Evolutionary conservation across 306 rosid species (phyloP).

Genomic region (Medicago truncatula): DNA sequence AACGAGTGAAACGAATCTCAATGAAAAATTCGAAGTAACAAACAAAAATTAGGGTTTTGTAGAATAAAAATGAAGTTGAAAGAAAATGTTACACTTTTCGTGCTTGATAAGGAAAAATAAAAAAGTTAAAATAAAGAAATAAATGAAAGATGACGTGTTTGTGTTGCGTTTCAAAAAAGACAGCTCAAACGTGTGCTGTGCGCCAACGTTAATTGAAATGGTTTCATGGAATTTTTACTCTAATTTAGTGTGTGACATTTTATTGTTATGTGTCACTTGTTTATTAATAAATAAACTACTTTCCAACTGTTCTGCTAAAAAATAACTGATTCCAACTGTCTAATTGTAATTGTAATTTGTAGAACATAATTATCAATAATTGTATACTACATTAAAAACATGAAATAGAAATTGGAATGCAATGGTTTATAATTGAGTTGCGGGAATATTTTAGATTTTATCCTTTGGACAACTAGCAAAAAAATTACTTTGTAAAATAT

Average conservation of each 20-base stretch:
- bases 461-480: no score
- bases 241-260: background rate
- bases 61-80: background rate
- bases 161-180: background rate
- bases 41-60: background rate
- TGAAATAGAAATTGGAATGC: no score
- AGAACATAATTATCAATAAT: no score
- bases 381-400: no score
- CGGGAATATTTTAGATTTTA: no score
- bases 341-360: background rate
- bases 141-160: background rate
- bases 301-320: background rate
- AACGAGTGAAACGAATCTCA: constrained; percentile 27
- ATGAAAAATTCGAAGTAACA: constrained; percentile 6
- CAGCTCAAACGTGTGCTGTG: constrained; percentile 35
- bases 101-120: constrained; percentile 40
- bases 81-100: constrained; percentile 17
- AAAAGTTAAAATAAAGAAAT: background rate
- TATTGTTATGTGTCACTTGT: constrained; percentile 12
- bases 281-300: constrained; percentile 5
- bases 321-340: no score
- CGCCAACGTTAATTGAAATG: background rate
- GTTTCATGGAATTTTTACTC: background rate
- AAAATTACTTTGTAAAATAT: no score
- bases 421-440: no score